Conservation (phyloP, 305 asterid genomes). For the Andrographis paniculata region DNA sequence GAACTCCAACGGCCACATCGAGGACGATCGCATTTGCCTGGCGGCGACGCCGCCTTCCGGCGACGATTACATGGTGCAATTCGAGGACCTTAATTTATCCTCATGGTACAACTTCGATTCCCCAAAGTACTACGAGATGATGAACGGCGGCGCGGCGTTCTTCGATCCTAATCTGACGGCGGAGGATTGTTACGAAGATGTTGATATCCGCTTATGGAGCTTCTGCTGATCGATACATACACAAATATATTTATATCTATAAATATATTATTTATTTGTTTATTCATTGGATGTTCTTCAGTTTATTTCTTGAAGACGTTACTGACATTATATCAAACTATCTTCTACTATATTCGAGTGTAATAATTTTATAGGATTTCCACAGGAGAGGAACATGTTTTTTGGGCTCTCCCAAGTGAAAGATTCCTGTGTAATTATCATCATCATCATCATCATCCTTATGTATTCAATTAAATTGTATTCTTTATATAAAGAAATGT, state of each 20-base stretch:
- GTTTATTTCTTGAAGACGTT: slow-evolving; percentile 69
- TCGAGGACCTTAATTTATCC: slow-evolving; percentile 29
- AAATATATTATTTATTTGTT: slow-evolving; percentile 17
- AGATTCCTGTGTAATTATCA: slow-evolving; percentile 16
- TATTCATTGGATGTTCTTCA: slow-evolving; percentile 70
- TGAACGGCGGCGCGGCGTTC: slow-evolving; percentile 31
- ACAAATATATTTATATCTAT: neutral
- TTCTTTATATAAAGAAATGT: too few species aligned
- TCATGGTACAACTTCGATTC: slow-evolving; percentile 66
- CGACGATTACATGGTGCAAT: slow-evolving; percentile 17
- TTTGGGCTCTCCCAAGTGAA: slow-evolving; percentile 23
- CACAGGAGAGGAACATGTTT: slow-evolving; percentile 17
- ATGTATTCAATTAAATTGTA: too few species aligned
- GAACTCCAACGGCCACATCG: slow-evolving; percentile 14
- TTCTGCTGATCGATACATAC: slow-evolving; percentile 30
- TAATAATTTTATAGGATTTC: slow-evolving; percentile 2
- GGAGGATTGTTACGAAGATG: slow-evolving; percentile 33
- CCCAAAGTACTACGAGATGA: slow-evolving; percentile 49
- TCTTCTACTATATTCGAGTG: neutral
- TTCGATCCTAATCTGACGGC: slow-evolving; percentile 44
- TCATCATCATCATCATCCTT: too few species aligned
- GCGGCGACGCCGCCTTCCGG: slow-evolving; percentile 7
- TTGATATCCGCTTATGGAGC: slow-evolving; percentile 58
- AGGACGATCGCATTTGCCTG: slow-evolving; percentile 23
- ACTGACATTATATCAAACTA: slow-evolving; percentile 23